Base-by-base conservation (phyloP, 306 rosid genomes). In the Fragaria ananassa region DNA sequence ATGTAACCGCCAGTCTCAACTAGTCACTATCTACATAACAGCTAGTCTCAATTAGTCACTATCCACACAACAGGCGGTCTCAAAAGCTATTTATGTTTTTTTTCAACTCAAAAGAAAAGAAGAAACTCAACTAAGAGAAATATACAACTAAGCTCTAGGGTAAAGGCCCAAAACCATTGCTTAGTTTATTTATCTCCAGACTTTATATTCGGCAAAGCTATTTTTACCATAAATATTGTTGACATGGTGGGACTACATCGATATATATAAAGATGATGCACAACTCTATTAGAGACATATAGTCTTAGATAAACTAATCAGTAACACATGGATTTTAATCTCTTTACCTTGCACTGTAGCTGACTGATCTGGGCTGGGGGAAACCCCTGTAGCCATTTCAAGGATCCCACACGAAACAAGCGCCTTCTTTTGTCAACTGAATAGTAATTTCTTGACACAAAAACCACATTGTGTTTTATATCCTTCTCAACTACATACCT, bases 401-500 rank as follows among this genome's bases (percentile, higher is more conserved):
- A 80, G 75, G 97, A 95, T 70, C 98, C 96, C 72, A 83, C 93
- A 64, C 96, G 86, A 64, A 95, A 92, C 65, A 87, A 7, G 34
- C 97, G 90, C 84, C 98, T 91, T 80, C 92, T 88, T 87, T 95
- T 95, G 82, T 95, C 93, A n/a, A 82, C 27, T 29, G 98, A 90
- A 85, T 86, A 95, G 82, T 95, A 95, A 84, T 92, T 95, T 87
- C 97, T 90, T 47, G 98, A 95, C 77, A 89, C 97, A 81, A 92
- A 95, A 68, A 92, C 88, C 49, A 92, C 97, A 79, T 95, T 92
- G 87, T 89, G 88, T 81, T 85, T 87, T 66, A 89, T 76, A 82
- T 95, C 93, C 85, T 95, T 95, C 86, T 92, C 92, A 76, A 95
- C 98, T 62, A 92, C 98, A 77, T 90, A 95, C 97, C 98, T 92